Base-by-base conservation (phyloP, 2,329 filamentous ascomycete genomes). In the Fusarium guadeloupense region DNA sequence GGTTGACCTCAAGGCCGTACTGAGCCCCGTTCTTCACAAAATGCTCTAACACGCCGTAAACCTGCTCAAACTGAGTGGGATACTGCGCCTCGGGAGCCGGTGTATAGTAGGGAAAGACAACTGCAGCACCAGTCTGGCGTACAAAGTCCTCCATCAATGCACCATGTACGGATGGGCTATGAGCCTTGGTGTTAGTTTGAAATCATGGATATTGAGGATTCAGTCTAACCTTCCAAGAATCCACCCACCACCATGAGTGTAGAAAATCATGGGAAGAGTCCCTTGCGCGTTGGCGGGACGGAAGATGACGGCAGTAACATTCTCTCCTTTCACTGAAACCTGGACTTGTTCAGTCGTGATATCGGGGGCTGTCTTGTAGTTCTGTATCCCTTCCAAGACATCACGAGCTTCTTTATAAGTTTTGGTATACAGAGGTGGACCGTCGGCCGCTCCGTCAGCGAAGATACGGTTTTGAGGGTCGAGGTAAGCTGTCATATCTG, bases 41-140 rank as follows among this genome's bases (percentile, higher is more conserved):
- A 9, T 62, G 46, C 9, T 62, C 39, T 0, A 62, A 10, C 0
- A 62, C 59, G 0, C 52, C 53, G 7, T 62, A 62, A 1, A 17
- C 25, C 6, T 62, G 58, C 16, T 62, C 43, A 5, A 62, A 62
- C 2, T 62, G 59, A 7, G 57, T 49, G 3, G 59, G 59, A 3
- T 58, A 62, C 6, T 62, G 59, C 4, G 59, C 59, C 19, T 62
- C 59, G 0, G 59, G 59, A 4, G 59, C 59, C 5, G 59, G 59
- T 2, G 59, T 62, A 1, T 54, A 62, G 9, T 62, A 62, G 2
- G 59, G 59, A 6, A 62, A 62, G 0, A 62, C 42, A 9, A 62
- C 46, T 1, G 59, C 58, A 4, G 59, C 53, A 6, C 58, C 46
- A 5, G 58, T 62, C 9, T 62, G 59, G 8, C 59, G 59, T 0